These are phyloP conservation scores for Aspergillus sp. DNA, from an alignment of 2,329 filamentous ascomycete species.

Conservation along the genomic window DNA sequence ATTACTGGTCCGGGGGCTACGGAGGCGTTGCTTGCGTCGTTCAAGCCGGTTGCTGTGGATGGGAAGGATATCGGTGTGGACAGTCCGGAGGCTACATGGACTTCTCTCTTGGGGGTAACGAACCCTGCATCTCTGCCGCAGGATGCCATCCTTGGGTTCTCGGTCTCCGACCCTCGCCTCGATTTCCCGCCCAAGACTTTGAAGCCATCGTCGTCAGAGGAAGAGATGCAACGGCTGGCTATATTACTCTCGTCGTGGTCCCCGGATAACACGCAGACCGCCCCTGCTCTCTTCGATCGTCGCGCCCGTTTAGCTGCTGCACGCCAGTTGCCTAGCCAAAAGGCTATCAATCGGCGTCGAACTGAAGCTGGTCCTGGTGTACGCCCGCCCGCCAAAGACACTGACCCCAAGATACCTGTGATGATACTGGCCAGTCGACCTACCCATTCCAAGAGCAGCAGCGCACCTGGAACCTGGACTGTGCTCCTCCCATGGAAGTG, in stretches of 20 bases:
- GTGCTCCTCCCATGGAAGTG: slow-evolving; percentile 89
- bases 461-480: slow-evolving; percentile 73
- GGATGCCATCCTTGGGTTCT: slow-evolving; percentile 71
- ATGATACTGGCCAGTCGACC: slow-evolving; percentile 66
- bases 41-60: slow-evolving; percentile 53
- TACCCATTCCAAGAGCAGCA: slow-evolving; percentile 40
- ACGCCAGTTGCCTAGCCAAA: slow-evolving; percentile 70
- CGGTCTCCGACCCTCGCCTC: slow-evolving; percentile 76
- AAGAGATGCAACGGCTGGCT: slow-evolving; percentile 51
- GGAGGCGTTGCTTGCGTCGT: slow-evolving; percentile 70
- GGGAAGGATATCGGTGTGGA: slow-evolving; percentile 24
- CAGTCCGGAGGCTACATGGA: slow-evolving; percentile 44
- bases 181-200: slow-evolving; percentile 69
- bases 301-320: slow-evolving; percentile 65
- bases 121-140: slow-evolving; percentile 70
- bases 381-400: slow-evolving; percentile 57
- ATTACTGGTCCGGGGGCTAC: slow-evolving; percentile 74
- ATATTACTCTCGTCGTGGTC: slow-evolving; percentile 69
- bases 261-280: slow-evolving; percentile 55
- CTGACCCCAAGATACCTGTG: slow-evolving; percentile 77
- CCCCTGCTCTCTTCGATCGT: slow-evolving; percentile 67
- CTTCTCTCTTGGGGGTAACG: slow-evolving; percentile 54
- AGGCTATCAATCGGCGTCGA: slow-evolving; percentile 77
- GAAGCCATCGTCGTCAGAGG: slow-evolving; percentile 41
- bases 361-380: slow-evolving; percentile 63